Percentiles rank a stretch among this genome's conserved stretches.
Conservation (phyloP, 306 rosid species). For the Castanospermum australe region DNA sequence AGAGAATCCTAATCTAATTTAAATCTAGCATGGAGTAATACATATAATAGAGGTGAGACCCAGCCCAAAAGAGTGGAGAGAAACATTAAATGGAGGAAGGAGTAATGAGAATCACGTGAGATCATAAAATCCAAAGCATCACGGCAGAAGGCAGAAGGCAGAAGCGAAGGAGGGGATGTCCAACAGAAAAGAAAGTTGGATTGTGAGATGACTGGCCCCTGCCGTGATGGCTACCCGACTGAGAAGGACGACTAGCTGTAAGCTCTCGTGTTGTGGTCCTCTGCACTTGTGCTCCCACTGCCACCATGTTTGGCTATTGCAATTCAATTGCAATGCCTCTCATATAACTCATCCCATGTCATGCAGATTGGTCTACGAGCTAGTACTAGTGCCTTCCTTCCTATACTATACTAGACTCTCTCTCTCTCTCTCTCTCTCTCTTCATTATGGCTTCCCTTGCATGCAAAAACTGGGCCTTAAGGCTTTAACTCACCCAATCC, state of each 20-base stretch:
- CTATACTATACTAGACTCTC: neutral
- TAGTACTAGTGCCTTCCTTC: neutral
- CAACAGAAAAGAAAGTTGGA: conserved; percentile 16
- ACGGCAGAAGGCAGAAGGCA: conserved; percentile 17
- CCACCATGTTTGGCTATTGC: conserved; percentile 27
- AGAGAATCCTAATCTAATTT: no score
- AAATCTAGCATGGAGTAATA: no score
- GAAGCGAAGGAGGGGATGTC: neutral
- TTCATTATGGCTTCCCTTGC: conserved; percentile 7
- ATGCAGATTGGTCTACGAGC: conserved; percentile 9
- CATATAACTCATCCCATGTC: no score
- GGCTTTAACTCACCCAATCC: neutral
- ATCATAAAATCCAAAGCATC: conserved; percentile 46
- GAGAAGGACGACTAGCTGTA: conserved; percentile 36
- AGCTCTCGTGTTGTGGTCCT: conserved; percentile 38
- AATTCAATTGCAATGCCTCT: neutral
- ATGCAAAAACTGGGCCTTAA: neutral
- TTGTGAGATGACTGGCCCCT: conserved; percentile 40
- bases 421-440: neutral
- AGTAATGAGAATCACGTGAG: conserved; percentile 66
- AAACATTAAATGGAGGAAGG: conserved; percentile 25
- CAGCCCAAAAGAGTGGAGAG: conserved; percentile 25
- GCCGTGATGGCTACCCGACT: conserved; percentile 44
- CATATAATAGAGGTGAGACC: no score
- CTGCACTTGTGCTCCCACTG: conserved; percentile 26